Percentiles rank a stretch among this genome's conserved stretches.
Conservation (phyloP, 371 early-diverging fungal genomes). For the Thermomucor indicae-seudaticae region DNA sequence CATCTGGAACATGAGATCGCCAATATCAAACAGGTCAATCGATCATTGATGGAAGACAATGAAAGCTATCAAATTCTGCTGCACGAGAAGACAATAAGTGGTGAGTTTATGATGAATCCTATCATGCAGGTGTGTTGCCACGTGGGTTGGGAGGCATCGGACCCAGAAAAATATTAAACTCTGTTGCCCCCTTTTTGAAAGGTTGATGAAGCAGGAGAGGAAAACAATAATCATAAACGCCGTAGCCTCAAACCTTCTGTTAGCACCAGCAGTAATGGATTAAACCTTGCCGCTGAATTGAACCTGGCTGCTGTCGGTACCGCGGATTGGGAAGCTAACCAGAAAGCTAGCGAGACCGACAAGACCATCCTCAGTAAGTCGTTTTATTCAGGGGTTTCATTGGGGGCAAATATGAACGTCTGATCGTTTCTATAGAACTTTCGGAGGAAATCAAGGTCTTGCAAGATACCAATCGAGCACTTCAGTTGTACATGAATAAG, state of each 20-base stretch:
- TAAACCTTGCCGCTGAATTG: slow-evolving; percentile 63
- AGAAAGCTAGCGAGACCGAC: slow-evolving; percentile 22
- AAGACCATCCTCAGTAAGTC: slow-evolving; percentile 18
- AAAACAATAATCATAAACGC: slow-evolving; percentile 4
- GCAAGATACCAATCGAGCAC: slow-evolving; percentile 42
- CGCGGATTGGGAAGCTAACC: slow-evolving; percentile 16
- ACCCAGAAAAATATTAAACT: too few species aligned
- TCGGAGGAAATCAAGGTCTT: slow-evolving; percentile 40
- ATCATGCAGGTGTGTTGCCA: slow-evolving; percentile 55
- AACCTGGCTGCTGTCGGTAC: slow-evolving; percentile 38
- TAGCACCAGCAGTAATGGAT: slow-evolving; percentile 16
- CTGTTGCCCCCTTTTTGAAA: too few species aligned
- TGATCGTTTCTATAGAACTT: too few species aligned
- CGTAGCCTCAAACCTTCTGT: slow-evolving; percentile 16
- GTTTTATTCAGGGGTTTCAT: background rate
- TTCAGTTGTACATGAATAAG: slow-evolving; percentile 49
- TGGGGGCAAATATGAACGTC: too few species aligned
- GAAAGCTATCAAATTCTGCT: slow-evolving; percentile 80
- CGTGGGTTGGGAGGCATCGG: too few species aligned
- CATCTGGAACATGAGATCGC: slow-evolving; percentile 54
- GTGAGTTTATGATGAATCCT: slow-evolving; percentile 69
- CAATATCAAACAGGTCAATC: slow-evolving; percentile 67
- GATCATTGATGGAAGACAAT: slow-evolving; percentile 76
- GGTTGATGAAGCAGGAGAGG: slow-evolving; percentile 1
- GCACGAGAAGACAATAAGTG: slow-evolving; percentile 78